Base-by-base conservation (phyloP, 78 protist genomes). In the Dictyostelium capitatum region DNA sequence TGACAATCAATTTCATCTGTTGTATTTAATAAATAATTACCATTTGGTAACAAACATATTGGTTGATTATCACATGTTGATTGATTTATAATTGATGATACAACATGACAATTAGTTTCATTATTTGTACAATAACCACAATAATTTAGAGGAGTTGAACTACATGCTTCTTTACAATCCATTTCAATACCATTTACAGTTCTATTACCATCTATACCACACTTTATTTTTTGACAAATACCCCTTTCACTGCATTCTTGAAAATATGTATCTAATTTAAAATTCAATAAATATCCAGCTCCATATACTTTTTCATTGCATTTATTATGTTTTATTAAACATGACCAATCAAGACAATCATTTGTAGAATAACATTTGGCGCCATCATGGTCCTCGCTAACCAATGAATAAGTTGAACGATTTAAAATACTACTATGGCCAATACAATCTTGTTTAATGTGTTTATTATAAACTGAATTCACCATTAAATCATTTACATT, bases 61-160 rank as follows among this genome's bases (percentile, higher is more conserved):
- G 23, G 43, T 65, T 64, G 46, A 28, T 6, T 64, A 12, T 65
- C 20, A 65, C 74, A 65, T 28, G 74, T 28, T 65, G 37, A 0
- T 30, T 65, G 74, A 30, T 65, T 17, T 28, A n/a, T 23, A 30
- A 14, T 3, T 14, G 20, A 25, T 0, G 46, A 5, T 37, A 28
- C 19, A 3, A 30, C 47, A 65, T 65, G 74, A 65, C 74, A 65
- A 23, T 65, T 28, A 30, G 47, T 65, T 23, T 23, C 43, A 23
- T 65, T 43, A 30, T 65, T 30, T 0, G 74, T 65, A 15, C 74
- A 65, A 30, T n/a, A 30, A 65, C 74, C 74, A 65, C 74, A 65
- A 65, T n/a, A 65, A 65, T 23, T 23, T n/a, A n/a, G n/a, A 28
- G 12, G 12, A n/a, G n/a, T n/a, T 28, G 74, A 30, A 10, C 4